Evolutionary conservation across 2,329 filamentous ascomycete species (phyloP).

Genomic region (Colletotrichum sp.): DNA sequence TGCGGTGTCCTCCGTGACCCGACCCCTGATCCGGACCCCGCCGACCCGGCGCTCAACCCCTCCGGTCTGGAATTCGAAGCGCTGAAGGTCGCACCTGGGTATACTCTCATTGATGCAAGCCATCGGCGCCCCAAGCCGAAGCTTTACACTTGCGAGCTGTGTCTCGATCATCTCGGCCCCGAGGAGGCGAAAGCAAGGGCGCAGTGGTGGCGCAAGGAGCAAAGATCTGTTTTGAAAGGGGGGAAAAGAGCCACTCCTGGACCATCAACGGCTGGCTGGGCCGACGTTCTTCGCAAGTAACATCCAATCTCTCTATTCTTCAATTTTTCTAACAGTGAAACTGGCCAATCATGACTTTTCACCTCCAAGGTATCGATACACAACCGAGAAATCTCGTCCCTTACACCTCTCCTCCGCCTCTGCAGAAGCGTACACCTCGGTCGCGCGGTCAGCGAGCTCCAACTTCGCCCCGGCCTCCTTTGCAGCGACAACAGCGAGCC

Average conservation of each 20-base stretch:
- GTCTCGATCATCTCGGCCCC: constrained; percentile 1
- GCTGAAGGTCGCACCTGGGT: not conserved
- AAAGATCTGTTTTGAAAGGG: not conserved
- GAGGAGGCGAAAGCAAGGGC: not conserved
- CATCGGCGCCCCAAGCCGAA: not conserved
- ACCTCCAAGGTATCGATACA: constrained; percentile 74
- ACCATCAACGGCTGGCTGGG: not conserved
- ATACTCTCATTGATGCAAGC: not conserved
- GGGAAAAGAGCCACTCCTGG: not conserved
- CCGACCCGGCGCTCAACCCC: not conserved
- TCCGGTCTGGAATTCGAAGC: constrained; percentile 5
- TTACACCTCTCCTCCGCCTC: constrained; percentile 65
- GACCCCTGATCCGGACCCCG: not conserved
- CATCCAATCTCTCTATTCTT: not conserved
- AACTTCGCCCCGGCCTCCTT: constrained; percentile 69
- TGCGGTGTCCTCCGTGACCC: not conserved
- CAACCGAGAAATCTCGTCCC: constrained; percentile 81
- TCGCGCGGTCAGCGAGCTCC: constrained; percentile 67
- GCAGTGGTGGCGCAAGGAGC: not conserved
- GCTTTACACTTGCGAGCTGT: not conserved
- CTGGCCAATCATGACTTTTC: constrained; percentile 41
- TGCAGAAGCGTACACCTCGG: constrained; percentile 70
- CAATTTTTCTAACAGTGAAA: not conserved
- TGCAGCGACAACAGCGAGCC: constrained; percentile 75
- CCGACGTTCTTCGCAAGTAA: not conserved